Evolutionary conservation across 805 yeast species (phyloP).

Genomic region (Ogataea ramenticola): DNA sequence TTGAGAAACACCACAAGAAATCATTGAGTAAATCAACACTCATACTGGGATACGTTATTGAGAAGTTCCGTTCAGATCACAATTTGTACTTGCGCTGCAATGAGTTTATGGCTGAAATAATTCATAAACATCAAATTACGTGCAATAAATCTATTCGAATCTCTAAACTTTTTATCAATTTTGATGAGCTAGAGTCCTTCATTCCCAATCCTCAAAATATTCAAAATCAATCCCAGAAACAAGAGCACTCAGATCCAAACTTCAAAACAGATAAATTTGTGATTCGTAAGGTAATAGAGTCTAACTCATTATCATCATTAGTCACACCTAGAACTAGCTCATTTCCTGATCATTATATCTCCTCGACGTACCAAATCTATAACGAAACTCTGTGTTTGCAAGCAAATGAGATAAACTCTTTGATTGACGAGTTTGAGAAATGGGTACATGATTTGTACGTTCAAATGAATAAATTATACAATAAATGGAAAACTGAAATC

Average conservation of each 20-base stretch:
- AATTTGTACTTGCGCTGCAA: neutral
- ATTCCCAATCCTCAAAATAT: too few relatives aligned
- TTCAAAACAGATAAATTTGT: neutral
- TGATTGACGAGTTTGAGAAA: neutral
- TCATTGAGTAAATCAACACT: neutral
- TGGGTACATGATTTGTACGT: neutral
- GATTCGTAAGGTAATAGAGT: neutral
- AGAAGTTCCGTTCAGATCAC: neutral
- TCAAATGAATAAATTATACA: slow-evolving; percentile 3
- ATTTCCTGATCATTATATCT: slow-evolving; percentile 17
- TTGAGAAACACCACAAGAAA: neutral
- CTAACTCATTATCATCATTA: neutral
- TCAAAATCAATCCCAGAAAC: too few relatives aligned
- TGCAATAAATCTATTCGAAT: neutral
- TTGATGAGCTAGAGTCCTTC: neutral
- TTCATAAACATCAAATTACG: neutral
- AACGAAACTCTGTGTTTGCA: slow-evolving; percentile 11
- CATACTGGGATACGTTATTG: neutral
- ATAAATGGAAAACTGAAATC: neutral
- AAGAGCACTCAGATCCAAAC: too few relatives aligned
- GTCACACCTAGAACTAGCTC: slow-evolving; percentile 17
- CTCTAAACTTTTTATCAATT: neutral
- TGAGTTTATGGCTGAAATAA: neutral
- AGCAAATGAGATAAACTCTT: neutral
- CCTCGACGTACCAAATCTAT: slow-evolving; percentile 18